Conservation (phyloP, 257 asterid genomes). For the Scutellaria barbata region DNA sequence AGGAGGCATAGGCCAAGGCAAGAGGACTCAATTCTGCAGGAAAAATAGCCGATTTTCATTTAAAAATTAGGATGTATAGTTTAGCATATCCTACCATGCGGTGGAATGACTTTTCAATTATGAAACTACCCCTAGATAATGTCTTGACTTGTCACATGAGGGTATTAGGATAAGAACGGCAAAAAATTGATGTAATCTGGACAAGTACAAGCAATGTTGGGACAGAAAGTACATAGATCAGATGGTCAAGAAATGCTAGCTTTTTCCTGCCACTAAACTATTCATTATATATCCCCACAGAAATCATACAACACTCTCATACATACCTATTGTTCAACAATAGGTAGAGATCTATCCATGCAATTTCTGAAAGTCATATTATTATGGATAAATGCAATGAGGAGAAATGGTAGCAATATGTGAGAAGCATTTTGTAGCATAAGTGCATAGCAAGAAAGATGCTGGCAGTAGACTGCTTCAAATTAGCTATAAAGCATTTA, state of each 20-base stretch:
- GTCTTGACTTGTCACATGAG: neutral
- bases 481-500: neutral
- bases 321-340: neutral
- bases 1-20: neutral
- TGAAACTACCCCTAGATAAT: neutral
- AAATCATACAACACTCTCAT: neutral
- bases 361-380: neutral
- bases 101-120: neutral
- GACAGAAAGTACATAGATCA: neutral
- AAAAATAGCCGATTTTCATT: no score
- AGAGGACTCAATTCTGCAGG: no score
- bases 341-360: slow-evolving; percentile 3
- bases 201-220: neutral
- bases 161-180: neutral
- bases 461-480: neutral
- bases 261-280: neutral
- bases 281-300: neutral
- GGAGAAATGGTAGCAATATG: slow-evolving; percentile 2
- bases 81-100: slow-evolving; percentile 8
- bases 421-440: neutral
- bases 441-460: slow-evolving; percentile 3
- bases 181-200: neutral
- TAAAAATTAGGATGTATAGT: neutral
- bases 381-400: neutral
- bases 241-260: slow-evolving; percentile 8